These are phyloP conservation scores for Roridomyces roridus DNA, from an alignment of 768 basidiomycete genomes.

Conservation along the genomic window DNA sequence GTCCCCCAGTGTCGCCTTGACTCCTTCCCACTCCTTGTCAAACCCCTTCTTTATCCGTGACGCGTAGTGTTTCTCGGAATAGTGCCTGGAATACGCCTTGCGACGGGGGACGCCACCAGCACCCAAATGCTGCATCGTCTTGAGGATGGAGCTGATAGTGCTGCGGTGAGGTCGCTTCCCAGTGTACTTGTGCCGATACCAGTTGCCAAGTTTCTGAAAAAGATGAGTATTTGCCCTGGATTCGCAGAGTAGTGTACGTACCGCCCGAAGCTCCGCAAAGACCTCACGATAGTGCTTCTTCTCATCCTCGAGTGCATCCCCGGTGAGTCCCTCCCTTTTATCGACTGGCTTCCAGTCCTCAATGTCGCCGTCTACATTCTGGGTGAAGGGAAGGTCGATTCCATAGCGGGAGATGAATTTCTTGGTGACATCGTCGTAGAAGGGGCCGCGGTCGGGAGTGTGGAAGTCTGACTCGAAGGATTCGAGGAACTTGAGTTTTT, in stretches of 20 bases:
- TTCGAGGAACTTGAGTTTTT: not conserved
- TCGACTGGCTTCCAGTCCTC: not conserved
- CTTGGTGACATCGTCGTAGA: constrained; percentile 2
- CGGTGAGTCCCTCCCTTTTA: not conserved
- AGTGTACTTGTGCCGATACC: constrained; percentile 6
- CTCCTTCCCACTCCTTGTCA: constrained; percentile 3
- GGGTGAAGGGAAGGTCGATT: not conserved
- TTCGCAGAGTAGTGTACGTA: not conserved
- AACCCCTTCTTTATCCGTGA: constrained; percentile 4
- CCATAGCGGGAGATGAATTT: not conserved
- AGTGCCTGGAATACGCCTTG: not conserved
- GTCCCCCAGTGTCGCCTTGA: not conserved
- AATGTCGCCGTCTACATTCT: not conserved
- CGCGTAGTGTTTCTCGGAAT: constrained; percentile 7
- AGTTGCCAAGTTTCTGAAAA: constrained; percentile 9
- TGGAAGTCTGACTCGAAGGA: not conserved
- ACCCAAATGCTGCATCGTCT: not conserved
- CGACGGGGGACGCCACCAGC: not conserved
- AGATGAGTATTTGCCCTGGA: not conserved
- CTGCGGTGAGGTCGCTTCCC: not conserved
- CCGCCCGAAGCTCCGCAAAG: not conserved
- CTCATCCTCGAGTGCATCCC: not conserved
- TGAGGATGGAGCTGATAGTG: not conserved
- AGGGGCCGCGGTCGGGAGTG: not conserved
- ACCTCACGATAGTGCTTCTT: not conserved